These are phyloP conservation scores for Collybiopsis luxurians DNA, from an alignment of 768 basidiomycete genomes.

Conservation along the genomic window DNA sequence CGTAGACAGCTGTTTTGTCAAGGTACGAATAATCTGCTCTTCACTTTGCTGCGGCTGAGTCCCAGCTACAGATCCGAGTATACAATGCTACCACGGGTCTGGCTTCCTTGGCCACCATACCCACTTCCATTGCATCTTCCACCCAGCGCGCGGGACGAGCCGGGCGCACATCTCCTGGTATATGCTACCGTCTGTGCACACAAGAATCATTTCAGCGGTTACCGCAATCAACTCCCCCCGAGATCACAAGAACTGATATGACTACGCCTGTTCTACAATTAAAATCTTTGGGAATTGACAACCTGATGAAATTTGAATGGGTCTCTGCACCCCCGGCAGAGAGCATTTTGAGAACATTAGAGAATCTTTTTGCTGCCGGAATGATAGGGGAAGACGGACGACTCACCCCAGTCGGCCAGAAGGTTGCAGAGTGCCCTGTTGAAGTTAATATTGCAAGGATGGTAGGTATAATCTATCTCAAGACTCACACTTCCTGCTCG, in stretches of 20 bases:
- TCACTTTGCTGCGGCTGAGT: background rate
- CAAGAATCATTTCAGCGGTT: conserved; percentile 57
- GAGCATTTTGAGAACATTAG: conserved; percentile 81
- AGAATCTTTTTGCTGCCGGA: conserved; percentile 74
- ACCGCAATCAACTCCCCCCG: conserved; percentile 74
- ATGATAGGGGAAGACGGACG: conserved; percentile 84
- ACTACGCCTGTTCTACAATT: conserved; percentile 90
- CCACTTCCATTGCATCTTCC: conserved; percentile 85
- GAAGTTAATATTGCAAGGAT: conserved; percentile 94
- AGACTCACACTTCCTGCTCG: background rate
- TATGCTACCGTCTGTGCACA: conserved; percentile 92
- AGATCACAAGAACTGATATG: conserved; percentile 89
- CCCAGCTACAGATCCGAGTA: conserved; percentile 65
- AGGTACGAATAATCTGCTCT: conserved; percentile 47
- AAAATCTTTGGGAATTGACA: conserved; percentile 92
- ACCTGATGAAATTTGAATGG: conserved; percentile 96
- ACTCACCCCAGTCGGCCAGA: conserved; percentile 72
- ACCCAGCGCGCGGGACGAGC: conserved; percentile 94
- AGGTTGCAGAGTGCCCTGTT: conserved; percentile 91
- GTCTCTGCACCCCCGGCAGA: conserved; percentile 85
- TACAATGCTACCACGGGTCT: conserved; percentile 87
- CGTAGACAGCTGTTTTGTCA: conserved; percentile 92
- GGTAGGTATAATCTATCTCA: conserved; percentile 38
- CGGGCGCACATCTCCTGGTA: conserved; percentile 87
- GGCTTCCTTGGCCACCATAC: conserved; percentile 79